These are phyloP conservation scores for Lodderomyces theae DNA, from an alignment of 1,139 yeast genomes.

Conservation along the genomic window DNA sequence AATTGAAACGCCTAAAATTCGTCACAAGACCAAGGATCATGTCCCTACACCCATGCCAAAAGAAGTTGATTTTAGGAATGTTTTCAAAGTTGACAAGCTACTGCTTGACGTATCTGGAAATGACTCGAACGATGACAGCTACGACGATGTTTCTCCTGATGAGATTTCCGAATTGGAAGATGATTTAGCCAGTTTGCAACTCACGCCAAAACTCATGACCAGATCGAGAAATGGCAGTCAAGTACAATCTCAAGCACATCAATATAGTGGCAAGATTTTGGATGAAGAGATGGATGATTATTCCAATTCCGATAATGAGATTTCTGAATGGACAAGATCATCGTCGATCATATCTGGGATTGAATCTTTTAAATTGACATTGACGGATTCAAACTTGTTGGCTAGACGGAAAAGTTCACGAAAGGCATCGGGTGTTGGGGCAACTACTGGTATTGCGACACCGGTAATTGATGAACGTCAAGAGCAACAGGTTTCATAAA, in stretches of 20 bases:
- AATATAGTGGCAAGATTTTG: conserved; percentile 3
- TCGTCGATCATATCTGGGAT: conserved; percentile 42
- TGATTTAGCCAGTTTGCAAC: conserved; percentile 16
- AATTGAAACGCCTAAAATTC: conserved; percentile 2
- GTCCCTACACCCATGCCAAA: conserved; percentile 31
- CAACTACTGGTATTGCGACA: not conserved
- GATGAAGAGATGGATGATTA: conserved; percentile 21
- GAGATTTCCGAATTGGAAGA: conserved; percentile 20
- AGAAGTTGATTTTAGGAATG: conserved; percentile 31
- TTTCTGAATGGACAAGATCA: conserved; percentile 34
- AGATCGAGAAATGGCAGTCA: conserved; percentile 5
- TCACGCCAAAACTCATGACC: conserved; percentile 9
- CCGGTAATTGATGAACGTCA: not conserved
- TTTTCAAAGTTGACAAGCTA: conserved; percentile 26
- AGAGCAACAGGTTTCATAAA: not conserved
- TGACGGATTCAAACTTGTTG: conserved; percentile 43
- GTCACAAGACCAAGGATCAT: conserved; percentile 4
- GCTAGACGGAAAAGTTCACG: conserved; percentile 29
- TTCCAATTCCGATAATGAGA: conserved; percentile 15
- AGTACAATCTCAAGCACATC: not conserved
- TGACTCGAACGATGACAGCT: conserved; percentile 19
- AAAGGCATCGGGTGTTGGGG: not conserved
- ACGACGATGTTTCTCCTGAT: conserved; percentile 19
- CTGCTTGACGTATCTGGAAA: conserved; percentile 11
- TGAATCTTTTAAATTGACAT: conserved; percentile 41